Evolutionary conservation across 257 asterid genomes (phyloP).

Genomic region (Fraxinus americana): DNA sequence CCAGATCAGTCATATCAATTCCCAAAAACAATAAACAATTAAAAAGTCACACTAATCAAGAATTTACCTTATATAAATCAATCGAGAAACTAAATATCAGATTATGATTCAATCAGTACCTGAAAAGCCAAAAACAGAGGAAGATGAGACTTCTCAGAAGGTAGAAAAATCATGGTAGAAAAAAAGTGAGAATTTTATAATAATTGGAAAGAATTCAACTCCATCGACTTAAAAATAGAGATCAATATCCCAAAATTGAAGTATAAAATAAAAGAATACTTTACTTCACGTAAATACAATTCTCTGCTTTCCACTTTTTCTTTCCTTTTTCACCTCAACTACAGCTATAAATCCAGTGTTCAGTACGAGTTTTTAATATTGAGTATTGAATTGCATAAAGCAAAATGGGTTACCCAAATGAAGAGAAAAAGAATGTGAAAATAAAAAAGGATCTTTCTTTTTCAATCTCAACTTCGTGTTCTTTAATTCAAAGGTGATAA

Average conservation of each 20-base stretch:
- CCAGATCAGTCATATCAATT: conserved; percentile 38
- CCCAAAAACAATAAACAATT: conserved; percentile 22
- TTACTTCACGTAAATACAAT: conserved; percentile 21
- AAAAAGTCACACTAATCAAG: conserved; percentile 23
- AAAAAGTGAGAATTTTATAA: background rate
- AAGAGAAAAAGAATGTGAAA: conserved; percentile 27
- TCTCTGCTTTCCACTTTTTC: conserved; percentile 28
- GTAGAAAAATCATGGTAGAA: background rate
- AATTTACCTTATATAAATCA: conserved; percentile 35
- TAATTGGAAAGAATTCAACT: background rate
- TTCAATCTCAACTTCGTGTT: conserved; percentile 29
- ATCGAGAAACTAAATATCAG: conserved; percentile 23
- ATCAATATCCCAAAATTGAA: conserved; percentile 14
- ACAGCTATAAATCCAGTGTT: conserved; percentile 33
- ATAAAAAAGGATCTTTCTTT: conserved; percentile 27
- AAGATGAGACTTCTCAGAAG: conserved; percentile 26
- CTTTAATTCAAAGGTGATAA: conserved; percentile 28
- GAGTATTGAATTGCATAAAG: conserved; percentile 28
- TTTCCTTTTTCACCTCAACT: conserved; percentile 26
- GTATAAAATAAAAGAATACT: background rate
- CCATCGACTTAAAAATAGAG: conserved; percentile 25
- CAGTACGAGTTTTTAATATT: conserved; percentile 22
- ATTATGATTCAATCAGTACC: conserved; percentile 35
- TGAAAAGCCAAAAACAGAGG: conserved; percentile 30
- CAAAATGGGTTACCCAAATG: conserved; percentile 21